Evolutionary conservation across 2,329 filamentous ascomycete species (phyloP), one percentile per base, ranked within the genome.

Genomic region (Dactylonectria macrodidyma): DNA sequence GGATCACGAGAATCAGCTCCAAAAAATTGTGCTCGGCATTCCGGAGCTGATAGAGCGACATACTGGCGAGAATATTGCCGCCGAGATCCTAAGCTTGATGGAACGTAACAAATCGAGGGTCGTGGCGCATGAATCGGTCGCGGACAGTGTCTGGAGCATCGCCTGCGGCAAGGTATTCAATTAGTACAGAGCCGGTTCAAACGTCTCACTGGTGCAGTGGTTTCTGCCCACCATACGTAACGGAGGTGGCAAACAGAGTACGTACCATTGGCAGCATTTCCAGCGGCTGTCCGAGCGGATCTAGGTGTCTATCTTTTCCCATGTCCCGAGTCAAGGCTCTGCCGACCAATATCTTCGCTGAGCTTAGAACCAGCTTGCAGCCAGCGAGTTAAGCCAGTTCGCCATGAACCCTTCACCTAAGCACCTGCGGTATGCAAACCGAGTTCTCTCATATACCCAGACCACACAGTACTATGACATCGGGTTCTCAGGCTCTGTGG

Each of bases 61-160:
- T 19, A 19, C 19, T 19, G 19, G 19, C 19, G 19, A 19, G 19
- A 19, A 19, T 19, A 19, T 19, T 19, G 19, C 19, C 19, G 19
- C 19, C 19, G 19, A 19, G 19, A 19, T 19, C 19, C 19, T 79
- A 79, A 8, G 65, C 66, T 48, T 63, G 71, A 19, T 76, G 68
- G 33, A 80, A 79, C 3, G 71, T 80, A 1, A 55, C 57, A 55
- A 70, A 80, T 44, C 64, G 59, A 62, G 75, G 76, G 48, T 79
- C 60, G 62, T 79, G 62, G 24, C 69, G 74, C 66, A 80, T 77
- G 30, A 79, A 76, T 64, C 79, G 62, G 67, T 80, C 68, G 41
- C 68, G 67, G 24, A 80, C 65, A 19, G 68, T 65, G 70, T 79
- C 72, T 5, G 69, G 64, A 24, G 74, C 68, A 3, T 78, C 69